These are phyloP conservation scores for Nicotiana undulata DNA, from an alignment of 257 asterid genomes.

Conservation along the genomic window DNA sequence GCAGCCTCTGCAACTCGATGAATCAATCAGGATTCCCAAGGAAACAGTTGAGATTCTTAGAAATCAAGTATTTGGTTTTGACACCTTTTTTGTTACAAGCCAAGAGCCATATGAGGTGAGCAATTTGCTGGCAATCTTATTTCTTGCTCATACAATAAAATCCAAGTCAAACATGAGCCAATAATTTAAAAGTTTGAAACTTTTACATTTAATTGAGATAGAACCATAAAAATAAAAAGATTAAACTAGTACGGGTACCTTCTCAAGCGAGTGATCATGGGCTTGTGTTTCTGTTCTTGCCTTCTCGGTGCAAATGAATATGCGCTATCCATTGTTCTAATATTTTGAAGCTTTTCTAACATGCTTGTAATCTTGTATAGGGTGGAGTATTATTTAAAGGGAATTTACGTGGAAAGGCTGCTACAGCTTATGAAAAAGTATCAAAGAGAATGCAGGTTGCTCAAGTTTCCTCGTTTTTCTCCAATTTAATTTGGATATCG, in stretches of 20 bases:
- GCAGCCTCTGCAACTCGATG: slow-evolving; percentile 67
- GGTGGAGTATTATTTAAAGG: slow-evolving; percentile 94
- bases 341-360: not conserved
- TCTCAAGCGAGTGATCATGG: not conserved
- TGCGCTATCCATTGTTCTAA: not conserved
- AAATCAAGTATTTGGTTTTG: slow-evolving; percentile 94
- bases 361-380: slow-evolving; percentile 43
- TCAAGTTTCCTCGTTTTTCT: slow-evolving; percentile 16
- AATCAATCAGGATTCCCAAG: slow-evolving; percentile 70
- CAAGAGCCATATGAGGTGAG: slow-evolving; percentile 98
- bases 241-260: not conserved
- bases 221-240: not conserved
- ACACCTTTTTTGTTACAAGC: slow-evolving; percentile 89
- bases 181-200: not conserved
- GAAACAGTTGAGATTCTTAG: slow-evolving; percentile 76
- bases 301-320: not conserved
- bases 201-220: not conserved
- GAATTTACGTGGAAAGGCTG: slow-evolving; percentile 83
- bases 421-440: slow-evolving; percentile 75
- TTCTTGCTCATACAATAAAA: not conserved
- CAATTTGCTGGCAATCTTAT: slow-evolving; percentile 3
- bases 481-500: slow-evolving; percentile 15
- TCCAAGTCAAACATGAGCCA: slow-evolving; percentile 3
- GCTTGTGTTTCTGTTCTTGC: not conserved
- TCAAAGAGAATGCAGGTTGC: slow-evolving; percentile 70